Evolutionary conservation across 495 filamentous ascomycete species (phyloP).

Genomic region (Aspergillus incahuasiensis): DNA sequence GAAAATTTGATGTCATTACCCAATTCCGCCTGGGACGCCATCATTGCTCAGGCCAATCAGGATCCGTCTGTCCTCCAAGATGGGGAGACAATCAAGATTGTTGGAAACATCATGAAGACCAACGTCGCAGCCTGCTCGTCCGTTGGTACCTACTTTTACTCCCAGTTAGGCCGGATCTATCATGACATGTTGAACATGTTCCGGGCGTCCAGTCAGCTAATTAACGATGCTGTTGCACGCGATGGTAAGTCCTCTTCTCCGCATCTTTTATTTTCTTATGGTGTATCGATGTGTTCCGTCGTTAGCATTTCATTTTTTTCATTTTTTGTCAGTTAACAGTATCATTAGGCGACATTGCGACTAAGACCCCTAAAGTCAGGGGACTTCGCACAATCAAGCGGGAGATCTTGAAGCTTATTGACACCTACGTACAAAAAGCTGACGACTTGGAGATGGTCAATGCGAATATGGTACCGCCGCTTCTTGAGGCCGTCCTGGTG

Average conservation of each 20-base stretch:
- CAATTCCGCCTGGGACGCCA: constrained; percentile 91
- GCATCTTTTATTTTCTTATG: neutral
- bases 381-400: constrained; percentile 98
- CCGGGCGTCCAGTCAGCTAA: constrained; percentile 87
- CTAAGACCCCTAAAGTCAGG: constrained; percentile 93
- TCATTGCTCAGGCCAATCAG: constrained; percentile 78
- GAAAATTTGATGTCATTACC: constrained; percentile 89
- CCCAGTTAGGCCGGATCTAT: constrained; percentile 97
- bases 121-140: constrained; percentile 96
- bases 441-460: constrained; percentile 93
- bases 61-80: constrained; percentile 82
- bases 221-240: constrained; percentile 81
- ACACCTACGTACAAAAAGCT: constrained; percentile 95
- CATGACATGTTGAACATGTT: constrained; percentile 99
- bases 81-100: constrained; percentile 90
- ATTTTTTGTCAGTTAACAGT: neutral
- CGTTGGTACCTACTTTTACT: constrained; percentile 94
- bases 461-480: constrained; percentile 86
- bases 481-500: constrained; percentile 90
- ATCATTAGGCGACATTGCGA: constrained; percentile 74
- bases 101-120: constrained; percentile 99
- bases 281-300: neutral
- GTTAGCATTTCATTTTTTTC: neutral
- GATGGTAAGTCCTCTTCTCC: constrained; percentile 59
- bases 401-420: constrained; percentile 97